These are phyloP conservation scores for Fusarium falciforme DNA, from an alignment of 2,329 filamentous ascomycete genomes.

Conservation along the genomic window DNA sequence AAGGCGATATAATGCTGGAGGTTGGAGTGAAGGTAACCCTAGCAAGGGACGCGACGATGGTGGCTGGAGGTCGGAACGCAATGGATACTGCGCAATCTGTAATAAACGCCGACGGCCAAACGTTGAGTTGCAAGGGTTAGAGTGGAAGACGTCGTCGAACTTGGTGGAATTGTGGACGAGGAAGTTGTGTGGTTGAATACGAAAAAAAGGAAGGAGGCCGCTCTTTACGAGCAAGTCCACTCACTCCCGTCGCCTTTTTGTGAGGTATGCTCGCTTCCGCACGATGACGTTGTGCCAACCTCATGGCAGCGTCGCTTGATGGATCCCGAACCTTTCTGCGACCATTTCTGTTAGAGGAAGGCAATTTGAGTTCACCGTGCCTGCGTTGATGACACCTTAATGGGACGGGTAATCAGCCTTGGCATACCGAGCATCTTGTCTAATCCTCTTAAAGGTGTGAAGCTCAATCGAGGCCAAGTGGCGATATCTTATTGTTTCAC, in stretches of 20 bases:
- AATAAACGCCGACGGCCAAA: not conserved
- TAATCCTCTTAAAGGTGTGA: not conserved
- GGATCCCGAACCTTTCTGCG: not conserved
- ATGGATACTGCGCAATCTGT: not conserved
- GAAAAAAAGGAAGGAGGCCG: not conserved
- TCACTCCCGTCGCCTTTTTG: not conserved
- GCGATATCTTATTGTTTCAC: not conserved
- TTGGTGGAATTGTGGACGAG: not conserved
- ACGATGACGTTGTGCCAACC: not conserved
- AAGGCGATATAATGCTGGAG: slow-evolving; percentile 12
- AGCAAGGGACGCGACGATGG: slow-evolving; percentile 17
- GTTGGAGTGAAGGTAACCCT: slow-evolving; percentile 26
- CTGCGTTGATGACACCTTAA: not conserved
- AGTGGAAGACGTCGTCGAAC: not conserved
- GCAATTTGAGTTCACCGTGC: not conserved
- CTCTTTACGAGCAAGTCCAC: not conserved
- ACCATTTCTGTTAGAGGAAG: not conserved
- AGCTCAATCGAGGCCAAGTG: not conserved
- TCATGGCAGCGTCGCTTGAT: not conserved
- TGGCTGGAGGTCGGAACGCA: slow-evolving; percentile 31
- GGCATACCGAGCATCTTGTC: not conserved
- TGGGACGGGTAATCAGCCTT: not conserved
- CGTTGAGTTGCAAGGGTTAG: not conserved
- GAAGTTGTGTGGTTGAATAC: not conserved
- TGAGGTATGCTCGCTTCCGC: not conserved